Percentiles rank a stretch among this genome's conserved stretches.
Conservation (phyloP, 2,329 filamentous ascomycete genomes). For the Fusarium circinatum region DNA sequence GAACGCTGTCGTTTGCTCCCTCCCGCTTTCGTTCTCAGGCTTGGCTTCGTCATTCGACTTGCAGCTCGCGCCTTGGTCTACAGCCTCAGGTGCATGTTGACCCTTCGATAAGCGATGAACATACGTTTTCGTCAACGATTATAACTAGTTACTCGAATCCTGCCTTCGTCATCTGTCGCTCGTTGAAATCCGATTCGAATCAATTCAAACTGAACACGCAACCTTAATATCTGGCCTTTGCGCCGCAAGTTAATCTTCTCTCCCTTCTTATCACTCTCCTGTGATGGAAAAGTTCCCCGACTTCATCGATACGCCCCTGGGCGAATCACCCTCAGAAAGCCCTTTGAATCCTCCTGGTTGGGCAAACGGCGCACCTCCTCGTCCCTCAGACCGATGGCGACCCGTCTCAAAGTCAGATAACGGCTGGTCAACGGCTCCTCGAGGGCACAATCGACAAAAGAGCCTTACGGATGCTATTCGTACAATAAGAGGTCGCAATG, state of each 20-base stretch:
- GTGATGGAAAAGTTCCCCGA: conserved; percentile 69
- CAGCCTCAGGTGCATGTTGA: conserved; percentile 2
- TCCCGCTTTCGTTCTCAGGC: not conserved
- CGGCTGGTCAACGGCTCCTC: conserved; percentile 47
- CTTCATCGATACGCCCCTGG: conserved; percentile 55
- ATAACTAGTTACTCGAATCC: not conserved
- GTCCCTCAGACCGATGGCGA: conserved; percentile 45
- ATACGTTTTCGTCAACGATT: conserved; percentile 3
- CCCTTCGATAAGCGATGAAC: conserved; percentile 36
- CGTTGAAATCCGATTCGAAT: conserved; percentile 14
- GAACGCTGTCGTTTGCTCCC: not conserved
- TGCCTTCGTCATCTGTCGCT: conserved; percentile 26
- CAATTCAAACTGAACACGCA: not conserved
- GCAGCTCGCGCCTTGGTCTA: conserved; percentile 24
- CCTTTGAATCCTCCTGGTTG: conserved; percentile 43
- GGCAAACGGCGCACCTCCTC: conserved; percentile 44
- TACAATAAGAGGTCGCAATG: conserved; percentile 81
- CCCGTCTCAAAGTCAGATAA: conserved; percentile 43
- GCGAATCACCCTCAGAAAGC: conserved; percentile 44
- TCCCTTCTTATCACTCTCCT: conserved; percentile 7
- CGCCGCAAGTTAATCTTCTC: not conserved
- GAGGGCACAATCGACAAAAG: conserved; percentile 78
- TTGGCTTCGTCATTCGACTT: conserved; percentile 23
- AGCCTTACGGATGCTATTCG: conserved; percentile 89
- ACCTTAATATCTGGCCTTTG: conserved; percentile 9